phyloP scores from a whole-genome alignment of 2,329 filamentous ascomycete species.

The Pseudogymnoascus sp. region DNA sequence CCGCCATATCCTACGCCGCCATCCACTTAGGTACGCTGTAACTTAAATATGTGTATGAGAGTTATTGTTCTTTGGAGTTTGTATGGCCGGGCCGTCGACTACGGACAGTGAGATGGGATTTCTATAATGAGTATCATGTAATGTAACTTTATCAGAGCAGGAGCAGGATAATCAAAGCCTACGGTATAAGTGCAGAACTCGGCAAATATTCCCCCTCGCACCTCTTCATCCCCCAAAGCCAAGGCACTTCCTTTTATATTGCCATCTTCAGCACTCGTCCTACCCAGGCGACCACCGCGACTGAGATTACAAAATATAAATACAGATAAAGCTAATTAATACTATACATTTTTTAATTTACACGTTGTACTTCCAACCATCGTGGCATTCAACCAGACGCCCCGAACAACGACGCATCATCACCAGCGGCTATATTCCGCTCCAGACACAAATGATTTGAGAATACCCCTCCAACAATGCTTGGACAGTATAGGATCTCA shows the following conservation, averaged over 20 bases:
- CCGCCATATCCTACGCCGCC: no score
- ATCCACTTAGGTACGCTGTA: no score
- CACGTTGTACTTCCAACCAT: not conserved
- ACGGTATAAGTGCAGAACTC: no score
- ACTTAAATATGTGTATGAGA: not conserved
- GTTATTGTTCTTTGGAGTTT: not conserved
- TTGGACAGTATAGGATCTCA: not conserved
- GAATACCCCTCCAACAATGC: not conserved
- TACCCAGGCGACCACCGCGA: no score
- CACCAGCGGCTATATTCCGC: not conserved
- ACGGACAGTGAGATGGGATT: not conserved
- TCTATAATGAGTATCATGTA: not conserved
- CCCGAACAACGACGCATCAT: not conserved
- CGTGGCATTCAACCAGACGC: not conserved
- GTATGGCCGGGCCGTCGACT: not conserved
- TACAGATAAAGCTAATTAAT: not conserved
- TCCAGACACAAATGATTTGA: not conserved
- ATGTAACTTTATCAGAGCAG: no score
- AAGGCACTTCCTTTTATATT: no score
- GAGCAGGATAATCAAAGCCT: no score
- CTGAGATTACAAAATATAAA: not conserved
- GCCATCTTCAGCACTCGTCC: no score
- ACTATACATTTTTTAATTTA: not conserved
- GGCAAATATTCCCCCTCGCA: no score
- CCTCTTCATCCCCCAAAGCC: not conserved